phyloP scores from a whole-genome alignment of 1,139 yeast genomes.

The Candida anutae region DNA sequence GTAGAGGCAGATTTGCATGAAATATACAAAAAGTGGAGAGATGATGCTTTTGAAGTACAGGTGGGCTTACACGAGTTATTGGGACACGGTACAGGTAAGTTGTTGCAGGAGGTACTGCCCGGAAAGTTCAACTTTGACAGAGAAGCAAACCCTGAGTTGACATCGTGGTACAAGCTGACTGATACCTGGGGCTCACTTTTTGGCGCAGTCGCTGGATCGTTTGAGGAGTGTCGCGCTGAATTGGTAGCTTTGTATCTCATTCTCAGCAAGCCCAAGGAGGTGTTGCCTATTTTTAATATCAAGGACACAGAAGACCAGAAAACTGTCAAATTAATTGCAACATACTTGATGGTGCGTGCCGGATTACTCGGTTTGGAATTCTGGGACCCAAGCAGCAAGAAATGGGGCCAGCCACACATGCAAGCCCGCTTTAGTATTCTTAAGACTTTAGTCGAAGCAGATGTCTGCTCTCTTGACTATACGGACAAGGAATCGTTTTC shows the following conservation, averaged over 20 bases:
- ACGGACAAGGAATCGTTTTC: slow-evolving; percentile 38
- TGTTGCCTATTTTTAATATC: slow-evolving; percentile 69
- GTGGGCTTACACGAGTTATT: slow-evolving; percentile 87
- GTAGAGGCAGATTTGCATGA: slow-evolving; percentile 44
- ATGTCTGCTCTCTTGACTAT: slow-evolving; percentile 49
- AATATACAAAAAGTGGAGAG: slow-evolving; percentile 62
- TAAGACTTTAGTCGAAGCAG: slow-evolving; percentile 66
- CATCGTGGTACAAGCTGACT: slow-evolving; percentile 65
- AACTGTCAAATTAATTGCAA: slow-evolving; percentile 58
- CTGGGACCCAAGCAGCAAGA: slow-evolving; percentile 73
- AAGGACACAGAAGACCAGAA: slow-evolving; percentile 48
- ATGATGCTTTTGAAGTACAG: slow-evolving; percentile 83
- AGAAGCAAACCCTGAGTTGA: slow-evolving; percentile 54
- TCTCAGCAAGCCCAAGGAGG: slow-evolving; percentile 49
- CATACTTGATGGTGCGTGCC: slow-evolving; percentile 79
- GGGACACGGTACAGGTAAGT: slow-evolving; percentile 90
- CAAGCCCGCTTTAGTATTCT: slow-evolving; percentile 84
- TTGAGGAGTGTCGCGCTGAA: slow-evolving; percentile 91
- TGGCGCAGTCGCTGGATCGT: slow-evolving; percentile 76
- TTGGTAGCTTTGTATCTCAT: slow-evolving; percentile 77
- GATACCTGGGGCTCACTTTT: slow-evolving; percentile 88
- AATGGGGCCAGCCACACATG: slow-evolving; percentile 97
- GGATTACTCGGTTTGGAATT: slow-evolving; percentile 75
- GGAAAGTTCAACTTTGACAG: slow-evolving; percentile 68
- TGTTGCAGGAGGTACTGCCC: slow-evolving; percentile 56